These are phyloP conservation scores for Alternaria arbusti DNA, from an alignment of 2,329 filamentous ascomycete species.

Conservation along the genomic window DNA sequence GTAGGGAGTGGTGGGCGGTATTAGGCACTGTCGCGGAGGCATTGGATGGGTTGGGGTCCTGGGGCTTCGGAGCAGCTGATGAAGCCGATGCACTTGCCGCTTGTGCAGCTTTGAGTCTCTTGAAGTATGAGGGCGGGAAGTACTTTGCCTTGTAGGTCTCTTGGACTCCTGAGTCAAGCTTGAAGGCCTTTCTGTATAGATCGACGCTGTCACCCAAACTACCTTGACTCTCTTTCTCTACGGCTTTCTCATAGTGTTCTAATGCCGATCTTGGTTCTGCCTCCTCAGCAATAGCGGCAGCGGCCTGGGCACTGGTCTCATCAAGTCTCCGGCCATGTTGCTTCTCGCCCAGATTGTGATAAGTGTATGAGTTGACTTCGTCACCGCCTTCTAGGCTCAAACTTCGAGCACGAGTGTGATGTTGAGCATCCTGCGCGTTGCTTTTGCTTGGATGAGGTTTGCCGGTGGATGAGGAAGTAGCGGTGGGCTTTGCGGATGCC, in stretches of 20 bases:
- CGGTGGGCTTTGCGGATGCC: constrained; percentile 18
- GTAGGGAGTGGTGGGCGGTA: constrained; percentile 63
- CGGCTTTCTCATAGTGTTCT: constrained; percentile 91
- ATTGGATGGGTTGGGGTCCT: constrained; percentile 55
- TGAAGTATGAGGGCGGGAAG: constrained; percentile 70
- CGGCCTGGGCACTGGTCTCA: constrained; percentile 47
- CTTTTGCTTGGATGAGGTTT: constrained; percentile 30
- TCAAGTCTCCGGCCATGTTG: constrained; percentile 53
- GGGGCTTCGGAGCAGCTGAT: constrained; percentile 44
- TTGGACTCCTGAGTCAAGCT: constrained; percentile 86
- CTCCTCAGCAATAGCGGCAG: constrained; percentile 35
- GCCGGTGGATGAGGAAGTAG: constrained; percentile 22
- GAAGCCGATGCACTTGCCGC: neutral
- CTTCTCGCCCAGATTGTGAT: constrained; percentile 56
- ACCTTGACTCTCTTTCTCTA: constrained; percentile 84
- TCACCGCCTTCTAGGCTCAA: constrained; percentile 47
- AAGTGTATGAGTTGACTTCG: constrained; percentile 49
- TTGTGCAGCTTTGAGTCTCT: constrained; percentile 32
- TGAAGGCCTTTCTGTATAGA: constrained; percentile 89
- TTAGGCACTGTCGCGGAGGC: constrained; percentile 60
- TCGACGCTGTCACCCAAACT: constrained; percentile 87
- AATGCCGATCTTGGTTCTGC: constrained; percentile 75
- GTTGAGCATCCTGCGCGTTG: constrained; percentile 29
- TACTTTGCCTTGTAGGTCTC: constrained; percentile 89
- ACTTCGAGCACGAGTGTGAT: constrained; percentile 33